Percentiles rank a stretch among this genome's conserved stretches.
phyloP scores from a whole-genome alignment of 495 filamentous ascomycete genomes.

The Neurospora tetraspora region DNA sequence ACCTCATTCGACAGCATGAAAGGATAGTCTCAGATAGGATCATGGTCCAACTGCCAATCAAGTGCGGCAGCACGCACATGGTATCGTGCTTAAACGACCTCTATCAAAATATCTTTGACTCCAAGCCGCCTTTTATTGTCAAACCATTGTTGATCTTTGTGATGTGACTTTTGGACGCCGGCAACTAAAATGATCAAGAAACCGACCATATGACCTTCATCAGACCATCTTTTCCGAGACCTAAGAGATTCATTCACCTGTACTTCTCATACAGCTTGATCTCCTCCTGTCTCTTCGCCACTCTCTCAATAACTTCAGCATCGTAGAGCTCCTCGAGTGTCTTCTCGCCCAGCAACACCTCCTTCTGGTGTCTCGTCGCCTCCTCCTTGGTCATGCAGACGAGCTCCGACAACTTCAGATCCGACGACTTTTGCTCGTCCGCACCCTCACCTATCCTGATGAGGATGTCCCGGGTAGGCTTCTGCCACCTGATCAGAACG shows the following conservation, averaged over 20 bases:
- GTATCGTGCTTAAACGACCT: neutral
- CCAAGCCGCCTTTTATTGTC: neutral
- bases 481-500: slow-evolving; percentile 66
- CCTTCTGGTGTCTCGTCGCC: slow-evolving; percentile 65
- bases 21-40: too few relatives aligned
- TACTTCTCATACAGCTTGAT: slow-evolving; percentile 31
- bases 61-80: neutral
- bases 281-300: slow-evolving; percentile 53
- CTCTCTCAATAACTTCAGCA: slow-evolving; percentile 47
- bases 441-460: slow-evolving; percentile 43
- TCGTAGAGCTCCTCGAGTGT: slow-evolving; percentile 64
- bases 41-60: neutral
- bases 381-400: slow-evolving; percentile 98
- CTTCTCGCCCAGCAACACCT: slow-evolving; percentile 64
- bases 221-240: neutral
- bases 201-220: neutral
- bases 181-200: neutral
- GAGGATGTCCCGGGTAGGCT: slow-evolving; percentile 32
- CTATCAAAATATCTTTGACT: neutral
- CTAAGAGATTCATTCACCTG: slow-evolving; percentile 5
- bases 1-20: neutral
- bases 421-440: slow-evolving; percentile 61
- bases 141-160: neutral
- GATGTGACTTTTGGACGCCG: neutral
- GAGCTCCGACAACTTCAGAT: slow-evolving; percentile 56